A percentile compares a stretch with the other conserved stretches of the same genome.
Evolutionary conservation across 192 early-diverging fungal genomes (phyloP).

Genomic region (Gorgonomyces haynaldii): DNA sequence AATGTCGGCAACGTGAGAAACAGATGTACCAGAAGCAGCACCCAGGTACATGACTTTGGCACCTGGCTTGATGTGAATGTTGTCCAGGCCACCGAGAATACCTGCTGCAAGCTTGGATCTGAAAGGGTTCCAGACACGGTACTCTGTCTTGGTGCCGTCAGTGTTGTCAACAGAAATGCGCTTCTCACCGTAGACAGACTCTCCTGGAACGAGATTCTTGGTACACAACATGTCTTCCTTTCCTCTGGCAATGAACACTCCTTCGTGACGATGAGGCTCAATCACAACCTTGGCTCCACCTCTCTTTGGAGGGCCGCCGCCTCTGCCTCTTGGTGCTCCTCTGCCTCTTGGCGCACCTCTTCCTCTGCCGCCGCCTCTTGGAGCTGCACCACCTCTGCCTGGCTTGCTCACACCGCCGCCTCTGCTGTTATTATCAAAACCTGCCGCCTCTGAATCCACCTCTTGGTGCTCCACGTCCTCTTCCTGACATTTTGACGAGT

Average conservation of each 20-base stretch:
- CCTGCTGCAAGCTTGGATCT: conserved; percentile 97
- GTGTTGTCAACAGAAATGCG: conserved; percentile 83
- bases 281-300: conserved; percentile 91
- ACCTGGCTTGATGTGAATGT: conserved; percentile 88
- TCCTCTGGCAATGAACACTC: conserved; percentile 92
- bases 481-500: background rate
- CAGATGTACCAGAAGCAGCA: conserved; percentile 86
- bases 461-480: conserved; percentile 3
- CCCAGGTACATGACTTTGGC: conserved; percentile 98
- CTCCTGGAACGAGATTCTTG: conserved; percentile 97
- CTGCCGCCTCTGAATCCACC: conserved; percentile 8
- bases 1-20: conserved; percentile 94
- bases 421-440: no score
- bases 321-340: conserved; percentile 46
- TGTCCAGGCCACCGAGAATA: conserved; percentile 90
- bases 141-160: conserved; percentile 94
- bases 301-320: conserved; percentile 42
- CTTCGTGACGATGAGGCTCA: conserved; percentile 94
- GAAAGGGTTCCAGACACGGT: conserved; percentile 99
- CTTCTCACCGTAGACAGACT: conserved; percentile 97
- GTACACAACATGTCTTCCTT: conserved; percentile 98
- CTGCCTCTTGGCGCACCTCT: conserved; percentile 37
- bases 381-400: conserved; percentile 23
- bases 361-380: conserved; percentile 33
- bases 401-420: conserved; percentile 1